A percentile compares a stretch with the other conserved stretches of the same genome.
These are phyloP conservation scores for Cucumis cinereus DNA, from an alignment of 306 rosid genomes.

Conservation along the genomic window DNA sequence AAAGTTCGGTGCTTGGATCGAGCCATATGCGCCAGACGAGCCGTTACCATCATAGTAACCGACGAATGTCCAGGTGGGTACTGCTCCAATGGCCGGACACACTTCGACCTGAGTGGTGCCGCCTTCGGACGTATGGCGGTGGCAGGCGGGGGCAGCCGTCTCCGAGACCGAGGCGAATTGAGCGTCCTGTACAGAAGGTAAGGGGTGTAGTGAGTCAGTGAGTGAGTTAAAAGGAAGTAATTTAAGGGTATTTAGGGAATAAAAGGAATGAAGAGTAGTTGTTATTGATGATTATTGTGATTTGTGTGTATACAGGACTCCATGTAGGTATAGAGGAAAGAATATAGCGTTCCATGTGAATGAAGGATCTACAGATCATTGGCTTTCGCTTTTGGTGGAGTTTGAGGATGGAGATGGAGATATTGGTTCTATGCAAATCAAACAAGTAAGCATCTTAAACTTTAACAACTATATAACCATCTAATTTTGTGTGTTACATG, in stretches of 20 bases:
- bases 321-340: slow-evolving; percentile 56
- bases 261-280: no score
- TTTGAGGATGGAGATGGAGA: slow-evolving; percentile 90
- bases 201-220: no score
- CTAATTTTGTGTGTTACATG: no score
- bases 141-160: slow-evolving; percentile 40
- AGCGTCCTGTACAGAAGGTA: slow-evolving; percentile 48
- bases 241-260: no score
- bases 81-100: slow-evolving; percentile 44
- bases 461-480: no score
- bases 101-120: slow-evolving; percentile 86
- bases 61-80: slow-evolving; percentile 81
- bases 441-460: slow-evolving; percentile 22
- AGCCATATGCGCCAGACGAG: slow-evolving; percentile 51
- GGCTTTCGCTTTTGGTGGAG: slow-evolving; percentile 68
- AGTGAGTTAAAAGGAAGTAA: no score
- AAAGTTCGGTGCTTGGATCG: slow-evolving; percentile 68
- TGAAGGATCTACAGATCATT: slow-evolving; percentile 81
- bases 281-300: no score
- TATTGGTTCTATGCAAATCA: slow-evolving; percentile 64
- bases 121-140: slow-evolving; percentile 83
- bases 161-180: slow-evolving; percentile 61
- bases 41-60: slow-evolving; percentile 68
- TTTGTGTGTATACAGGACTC: slow-evolving; percentile 23
- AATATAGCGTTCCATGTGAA: slow-evolving; percentile 64